Base-by-base conservation (phyloP, 441 rosid species). In the Euphorbia celastroides region DNA sequence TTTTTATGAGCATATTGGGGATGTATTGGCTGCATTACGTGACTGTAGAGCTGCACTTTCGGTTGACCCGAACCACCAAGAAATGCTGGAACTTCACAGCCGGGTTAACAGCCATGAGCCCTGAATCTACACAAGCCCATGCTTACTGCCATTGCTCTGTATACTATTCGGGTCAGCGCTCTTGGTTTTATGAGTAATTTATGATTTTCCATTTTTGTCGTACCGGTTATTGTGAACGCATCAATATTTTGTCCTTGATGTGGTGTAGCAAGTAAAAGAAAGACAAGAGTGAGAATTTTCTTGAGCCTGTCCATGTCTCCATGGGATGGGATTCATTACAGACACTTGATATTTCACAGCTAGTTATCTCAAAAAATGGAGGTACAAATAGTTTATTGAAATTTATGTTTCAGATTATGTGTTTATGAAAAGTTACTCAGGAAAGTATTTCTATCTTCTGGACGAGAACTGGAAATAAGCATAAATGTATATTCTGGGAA, bases 21-120 rank as follows among this genome's bases (percentile, higher is more conserved):
- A 92, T 68, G 97, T 81, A 0, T 23, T 75, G 42, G 87, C 81
- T 12, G 99, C 93, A 0, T 78, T 88, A 13, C 73, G 96, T 25
- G 99, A 94, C 73, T 94, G 99, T 70, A 88, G 97, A 27, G 99
- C 98, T 1, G 98, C 99, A 32, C 96, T 92, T 26, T 92, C 96
- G 2, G 90, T 94, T 0, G 99, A 92, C 64, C 98, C 98, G 20
- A 82, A 83, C 63, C 94, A 94, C 71, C 97, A 81, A 79, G 98
- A 94, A 72, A 89, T 89, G 96, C 75, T 87, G 38, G 99, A 92
- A 71, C 93, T 92, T 61, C 97, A 82, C 75, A 86, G 84, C 78
- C 94, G 98, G 48, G 92, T 90, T 62, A 86, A 90, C 86, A 86
- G 92, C 82, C 96, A 88, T 70, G 99, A 92, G 78, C 99, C 93